Evolutionary conservation across 208 protist species (phyloP), one percentile per base, ranked within the genome.

Genomic region (Leishmania lainsoni): DNA sequence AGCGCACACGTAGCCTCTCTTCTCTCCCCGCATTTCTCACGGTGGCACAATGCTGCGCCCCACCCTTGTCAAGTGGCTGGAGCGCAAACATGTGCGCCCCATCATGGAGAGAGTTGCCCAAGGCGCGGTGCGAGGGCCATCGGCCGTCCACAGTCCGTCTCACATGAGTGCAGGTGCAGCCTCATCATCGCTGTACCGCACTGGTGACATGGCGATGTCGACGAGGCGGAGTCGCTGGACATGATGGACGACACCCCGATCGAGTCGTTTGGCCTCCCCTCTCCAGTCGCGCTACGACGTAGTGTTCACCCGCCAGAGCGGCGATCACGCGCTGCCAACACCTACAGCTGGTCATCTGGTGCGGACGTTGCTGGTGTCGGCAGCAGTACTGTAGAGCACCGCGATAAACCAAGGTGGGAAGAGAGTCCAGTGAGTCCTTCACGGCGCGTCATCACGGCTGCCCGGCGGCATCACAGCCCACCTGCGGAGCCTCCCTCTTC

Each of bases 101-200:
- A 66, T 89, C n/a, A 86, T 86, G 80, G 78, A 80, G 26, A 89
- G 82, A 69, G 79, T 82, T 0, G 49, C 72, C 22, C 78, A 81
- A 32, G 6, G 29, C 17, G 26, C 71, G 14, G 45, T 42, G 35
- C 42, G 73, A 35, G 75, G 81, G 0, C 54, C 69, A 51, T 51
- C 81, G 32, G 32, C 29, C 42, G 12, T 29, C 52, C 58, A 65
- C 51, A 51, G n/a, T 39, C 54, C 77, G 20, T 39, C 61, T 16
- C 52, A 48, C 45, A 42, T 59, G 12, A 22, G 77, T 5, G 56
- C 61, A n/a, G 73, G 42, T 3, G 26, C 58, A 5, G 65, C 66
- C 6, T 29, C 77, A 3, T 63, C 86, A 0, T 65, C 72, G 6
- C 45, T 71, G 29, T 79, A 85, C 68, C 66, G n/a, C 61, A 80